Evolutionary conservation across 495 filamentous ascomycete genomes (phyloP).

Genomic region (Hypoxylon trugodes): DNA sequence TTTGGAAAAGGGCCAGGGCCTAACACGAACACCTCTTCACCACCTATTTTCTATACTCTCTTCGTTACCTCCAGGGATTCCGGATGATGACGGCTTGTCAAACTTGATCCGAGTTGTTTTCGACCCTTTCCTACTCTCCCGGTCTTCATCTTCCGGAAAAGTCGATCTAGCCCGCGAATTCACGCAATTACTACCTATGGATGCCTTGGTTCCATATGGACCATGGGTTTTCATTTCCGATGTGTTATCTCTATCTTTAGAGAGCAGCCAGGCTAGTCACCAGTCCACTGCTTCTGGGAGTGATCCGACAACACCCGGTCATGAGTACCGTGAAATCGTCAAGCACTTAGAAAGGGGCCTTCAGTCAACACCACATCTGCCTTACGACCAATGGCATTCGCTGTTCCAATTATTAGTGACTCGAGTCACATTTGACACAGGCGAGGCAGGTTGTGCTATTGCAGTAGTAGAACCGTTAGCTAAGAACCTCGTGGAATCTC

Average conservation of each 20-base stretch:
- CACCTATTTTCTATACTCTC: slow-evolving; percentile 61
- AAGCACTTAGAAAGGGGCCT: slow-evolving; percentile 72
- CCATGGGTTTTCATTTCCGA: slow-evolving; percentile 54
- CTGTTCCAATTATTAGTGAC: slow-evolving; percentile 66
- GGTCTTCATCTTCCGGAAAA: slow-evolving; percentile 44
- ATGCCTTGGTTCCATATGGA: slow-evolving; percentile 49
- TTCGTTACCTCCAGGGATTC: slow-evolving; percentile 49
- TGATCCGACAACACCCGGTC: slow-evolving; percentile 50
- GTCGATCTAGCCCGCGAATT: slow-evolving; percentile 54
- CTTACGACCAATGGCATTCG: slow-evolving; percentile 64
- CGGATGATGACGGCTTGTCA: slow-evolving; percentile 53
- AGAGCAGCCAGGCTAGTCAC: slow-evolving; percentile 45
- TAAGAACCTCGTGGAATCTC: slow-evolving; percentile 52
- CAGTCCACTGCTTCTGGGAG: slow-evolving; percentile 44
- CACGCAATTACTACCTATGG: slow-evolving; percentile 48
- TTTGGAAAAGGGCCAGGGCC: slow-evolving; percentile 49
- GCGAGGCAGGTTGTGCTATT: slow-evolving; percentile 67
- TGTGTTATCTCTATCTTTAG: slow-evolving; percentile 37
- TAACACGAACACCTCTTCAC: slow-evolving; percentile 54
- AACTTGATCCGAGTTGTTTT: slow-evolving; percentile 54
- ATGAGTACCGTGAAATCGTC: slow-evolving; percentile 74
- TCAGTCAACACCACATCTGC: slow-evolving; percentile 53
- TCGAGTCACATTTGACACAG: slow-evolving; percentile 70
- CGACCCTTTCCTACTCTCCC: slow-evolving; percentile 49
- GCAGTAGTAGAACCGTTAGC: slow-evolving; percentile 77